Percentiles rank a stretch among this genome's conserved stretches.
These are phyloP conservation scores for Wickerhamiella australiensis DNA, from an alignment of 805 yeast species.

Conservation along the genomic window DNA sequence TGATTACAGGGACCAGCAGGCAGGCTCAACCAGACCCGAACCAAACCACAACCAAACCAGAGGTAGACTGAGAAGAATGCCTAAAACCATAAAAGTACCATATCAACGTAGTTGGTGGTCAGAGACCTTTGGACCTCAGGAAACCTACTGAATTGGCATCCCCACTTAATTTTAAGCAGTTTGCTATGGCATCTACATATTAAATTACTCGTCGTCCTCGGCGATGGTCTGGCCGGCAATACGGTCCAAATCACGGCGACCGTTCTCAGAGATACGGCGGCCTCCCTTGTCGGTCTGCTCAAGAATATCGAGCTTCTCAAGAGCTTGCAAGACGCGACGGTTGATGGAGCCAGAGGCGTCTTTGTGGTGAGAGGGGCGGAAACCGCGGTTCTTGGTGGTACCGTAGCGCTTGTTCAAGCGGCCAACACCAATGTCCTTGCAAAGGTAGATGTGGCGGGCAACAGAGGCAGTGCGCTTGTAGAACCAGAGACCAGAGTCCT, in stretches of 20 bases:
- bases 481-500: constrained; percentile 99
- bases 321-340: constrained; percentile 97
- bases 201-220: constrained; percentile 39
- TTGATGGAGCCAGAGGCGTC: constrained; percentile 99
- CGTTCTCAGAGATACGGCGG: constrained; percentile 97
- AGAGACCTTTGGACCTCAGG: no score
- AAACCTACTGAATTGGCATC: no score
- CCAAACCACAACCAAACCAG: no score
- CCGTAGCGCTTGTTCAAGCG: constrained; percentile 98
- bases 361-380: constrained; percentile 95
- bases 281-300: constrained; percentile 90
- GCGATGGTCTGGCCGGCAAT: constrained; percentile 98
- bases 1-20: no score
- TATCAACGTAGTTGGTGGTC: no score
- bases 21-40: no score
- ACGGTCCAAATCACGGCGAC: constrained; percentile 99
- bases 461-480: constrained; percentile 99
- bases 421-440: constrained; percentile 99
- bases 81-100: no score
- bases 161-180: background rate
- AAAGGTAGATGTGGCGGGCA: constrained; percentile 99
- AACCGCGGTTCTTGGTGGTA: constrained; percentile 98
- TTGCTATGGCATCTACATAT: background rate
- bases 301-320: constrained; percentile 94
- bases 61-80: no score